These are phyloP conservation scores for sunflower (Helianthus annuus) DNA, from an alignment of 129 eudicot genomes.

Conservation along the genomic window HanXRQr2.0-SUNRISE NC_035441.2:103116771-103117270, in stretches of 20 bases:
- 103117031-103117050: conserved; percentile 19
- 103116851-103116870: conserved; percentile 98
- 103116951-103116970: background rate
- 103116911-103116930: conserved; percentile 17
- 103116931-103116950: conserved; percentile 3
- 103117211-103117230: no score
- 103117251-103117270: no score
- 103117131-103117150: no score
- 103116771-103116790: background rate
- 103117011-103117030: background rate
- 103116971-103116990: background rate
- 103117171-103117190: no score
- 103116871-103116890: conserved; percentile 94
- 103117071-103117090: background rate
- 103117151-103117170: no score
- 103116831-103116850: conserved; percentile 88
- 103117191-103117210: no score
- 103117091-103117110: background rate
- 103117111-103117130: conserved; percentile 64
- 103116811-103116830: conserved; percentile 96
- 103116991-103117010: conserved; percentile 4
- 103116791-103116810: conserved; percentile 46
- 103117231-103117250: no score
- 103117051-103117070: background rate
- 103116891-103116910: conserved; percentile 21